These are phyloP conservation scores for Komagataea norvegica DNA, from an alignment of 1,139 yeast genomes.

Conservation along the genomic window DNA sequence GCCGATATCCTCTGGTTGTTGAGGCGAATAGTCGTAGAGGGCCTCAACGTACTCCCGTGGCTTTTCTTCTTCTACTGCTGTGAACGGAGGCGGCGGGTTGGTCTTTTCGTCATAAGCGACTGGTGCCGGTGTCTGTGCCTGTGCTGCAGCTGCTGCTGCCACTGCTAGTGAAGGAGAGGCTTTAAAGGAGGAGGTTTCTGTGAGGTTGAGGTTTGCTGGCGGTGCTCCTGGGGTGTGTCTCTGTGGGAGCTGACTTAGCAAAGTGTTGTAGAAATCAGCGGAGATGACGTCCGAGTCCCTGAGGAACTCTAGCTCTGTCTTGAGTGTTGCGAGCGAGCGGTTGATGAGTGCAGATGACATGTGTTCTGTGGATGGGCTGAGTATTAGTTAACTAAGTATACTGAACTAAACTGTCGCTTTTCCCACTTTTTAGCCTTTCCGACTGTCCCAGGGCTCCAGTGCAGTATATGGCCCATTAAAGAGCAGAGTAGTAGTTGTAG, in stretches of 20 bases:
- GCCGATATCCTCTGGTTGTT: conserved; percentile 68
- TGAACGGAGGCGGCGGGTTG: no score
- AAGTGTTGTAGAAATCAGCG: conserved; percentile 48
- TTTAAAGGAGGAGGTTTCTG: background rate
- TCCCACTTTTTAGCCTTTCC: no score
- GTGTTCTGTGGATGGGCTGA: background rate
- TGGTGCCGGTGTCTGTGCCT: conserved; percentile 4
- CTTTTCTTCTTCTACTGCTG: no score
- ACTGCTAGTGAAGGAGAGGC: background rate
- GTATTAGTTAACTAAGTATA: background rate
- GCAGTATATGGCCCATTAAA: no score
- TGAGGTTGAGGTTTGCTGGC: conserved; percentile 37
- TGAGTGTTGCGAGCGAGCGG: conserved; percentile 65
- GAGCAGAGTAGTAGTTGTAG: no score
- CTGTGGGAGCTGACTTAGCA: conserved; percentile 52
- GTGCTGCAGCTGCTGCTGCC: background rate
- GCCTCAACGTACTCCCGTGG: conserved; percentile 51
- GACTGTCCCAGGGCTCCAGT: no score
- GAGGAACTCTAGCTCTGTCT: conserved; percentile 78
- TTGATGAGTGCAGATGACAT: conserved; percentile 61
- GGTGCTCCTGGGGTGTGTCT: conserved; percentile 52
- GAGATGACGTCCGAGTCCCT: conserved; percentile 73
- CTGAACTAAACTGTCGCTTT: no score
- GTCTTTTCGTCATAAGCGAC: no score
- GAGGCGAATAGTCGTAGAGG: conserved; percentile 62